Evolutionary conservation across 805 yeast genomes (phyloP).

Genomic region (Myxozyma lipomycoides): DNA sequence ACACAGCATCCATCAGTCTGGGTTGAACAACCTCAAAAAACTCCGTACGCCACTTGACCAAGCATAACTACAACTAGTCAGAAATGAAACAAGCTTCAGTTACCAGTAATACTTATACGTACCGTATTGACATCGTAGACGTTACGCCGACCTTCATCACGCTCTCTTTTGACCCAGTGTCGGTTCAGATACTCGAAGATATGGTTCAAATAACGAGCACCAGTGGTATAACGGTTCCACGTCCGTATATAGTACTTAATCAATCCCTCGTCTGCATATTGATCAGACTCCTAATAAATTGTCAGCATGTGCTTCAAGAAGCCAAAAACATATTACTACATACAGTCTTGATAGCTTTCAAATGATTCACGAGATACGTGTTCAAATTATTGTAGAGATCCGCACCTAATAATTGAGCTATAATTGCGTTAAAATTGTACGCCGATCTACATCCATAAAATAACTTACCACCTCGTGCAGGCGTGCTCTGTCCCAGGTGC

Average conservation of each 20-base stretch:
- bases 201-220: slow-evolving; percentile 87
- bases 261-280: slow-evolving; percentile 60
- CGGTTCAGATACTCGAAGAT: slow-evolving; percentile 94
- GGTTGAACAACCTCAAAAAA: slow-evolving; percentile 68
- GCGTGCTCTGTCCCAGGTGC: slow-evolving; percentile 21
- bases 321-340: slow-evolving; percentile 4
- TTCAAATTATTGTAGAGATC: slow-evolving; percentile 76
- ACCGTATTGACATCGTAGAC: slow-evolving; percentile 84
- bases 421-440: neutral
- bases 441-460: neutral
- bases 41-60: slow-evolving; percentile 81
- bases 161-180: slow-evolving; percentile 95
- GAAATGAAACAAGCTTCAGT: neutral
- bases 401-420: slow-evolving; percentile 69
- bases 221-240: slow-evolving; percentile 87
- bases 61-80: slow-evolving; percentile 45
- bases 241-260: slow-evolving; percentile 77
- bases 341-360: slow-evolving; percentile 31
- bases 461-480: slow-evolving; percentile 26
- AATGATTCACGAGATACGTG: slow-evolving; percentile 58
- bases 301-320: neutral
- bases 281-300: slow-evolving; percentile 33
- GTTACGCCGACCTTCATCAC: slow-evolving; percentile 87
- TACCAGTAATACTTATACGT: slow-evolving; percentile 2
- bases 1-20: slow-evolving; percentile 61